Conservation (phyloP, 163 green algal species). For the Scenedesmus sp. region DNA sequence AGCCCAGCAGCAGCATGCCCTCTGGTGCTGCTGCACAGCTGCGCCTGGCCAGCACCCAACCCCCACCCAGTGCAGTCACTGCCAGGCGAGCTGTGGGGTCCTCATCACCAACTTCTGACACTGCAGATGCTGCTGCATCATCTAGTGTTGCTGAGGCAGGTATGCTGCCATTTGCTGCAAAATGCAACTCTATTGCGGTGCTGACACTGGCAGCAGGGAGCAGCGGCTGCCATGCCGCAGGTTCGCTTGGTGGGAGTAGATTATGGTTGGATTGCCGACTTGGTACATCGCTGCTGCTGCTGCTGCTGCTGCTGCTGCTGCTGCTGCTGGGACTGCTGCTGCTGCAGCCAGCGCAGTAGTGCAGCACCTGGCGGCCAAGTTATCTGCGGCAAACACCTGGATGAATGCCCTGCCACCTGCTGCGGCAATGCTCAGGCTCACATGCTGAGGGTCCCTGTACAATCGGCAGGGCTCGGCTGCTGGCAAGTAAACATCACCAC, state of each 20-base stretch:
- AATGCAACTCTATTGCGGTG: no score
- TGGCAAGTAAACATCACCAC: not conserved
- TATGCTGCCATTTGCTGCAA: not conserved
- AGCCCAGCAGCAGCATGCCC: slow-evolving; percentile 22
- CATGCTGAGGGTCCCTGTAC: slow-evolving; percentile 32
- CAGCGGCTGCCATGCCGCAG: slow-evolving; percentile 27
- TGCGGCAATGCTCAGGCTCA: slow-evolving; percentile 17
- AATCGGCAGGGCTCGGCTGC: not conserved
- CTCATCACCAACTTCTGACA: slow-evolving; percentile 14
- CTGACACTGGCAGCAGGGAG: slow-evolving; percentile 17
- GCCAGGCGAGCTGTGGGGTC: slow-evolving; percentile 14
- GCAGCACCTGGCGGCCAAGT: not conserved
- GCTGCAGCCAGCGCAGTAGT: not conserved
- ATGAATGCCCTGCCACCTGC: not conserved
- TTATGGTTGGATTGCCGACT: not conserved
- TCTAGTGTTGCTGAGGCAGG: not conserved
- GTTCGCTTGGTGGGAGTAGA: not conserved
- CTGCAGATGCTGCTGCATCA: not conserved
- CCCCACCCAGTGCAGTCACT: not conserved
- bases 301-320: slow-evolving; percentile 20
- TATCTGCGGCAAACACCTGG: slow-evolving; percentile 12
- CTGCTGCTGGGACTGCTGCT: slow-evolving; percentile 17
- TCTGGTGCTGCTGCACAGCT: slow-evolving; percentile 27
- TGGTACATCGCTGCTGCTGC: not conserved
- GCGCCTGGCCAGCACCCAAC: not conserved